Evolutionary conservation across 1,139 yeast genomes (phyloP).

Genomic region (Petasospora fabianii): DNA sequence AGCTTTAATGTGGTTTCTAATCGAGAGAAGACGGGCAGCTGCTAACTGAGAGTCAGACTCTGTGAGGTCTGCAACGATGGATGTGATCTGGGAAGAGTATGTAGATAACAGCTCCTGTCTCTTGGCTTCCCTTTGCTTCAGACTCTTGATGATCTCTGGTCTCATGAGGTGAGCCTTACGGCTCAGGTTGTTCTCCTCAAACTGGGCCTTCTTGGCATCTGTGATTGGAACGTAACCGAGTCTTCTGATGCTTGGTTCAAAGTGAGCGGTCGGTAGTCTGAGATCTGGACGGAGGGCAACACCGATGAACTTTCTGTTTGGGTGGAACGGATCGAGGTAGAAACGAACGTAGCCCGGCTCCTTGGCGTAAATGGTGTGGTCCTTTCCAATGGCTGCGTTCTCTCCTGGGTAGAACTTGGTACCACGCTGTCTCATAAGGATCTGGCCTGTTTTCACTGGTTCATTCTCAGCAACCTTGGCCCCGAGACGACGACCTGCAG

Average conservation of each 20-base stretch:
- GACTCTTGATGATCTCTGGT: constrained; percentile 43
- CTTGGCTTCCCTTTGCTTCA: constrained; percentile 37
- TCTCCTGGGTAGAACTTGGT: constrained; percentile 96
- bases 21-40: constrained; percentile 47
- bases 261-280: constrained; percentile 82
- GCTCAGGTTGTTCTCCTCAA: constrained; percentile 43
- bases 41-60: constrained; percentile 39
- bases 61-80: constrained; percentile 31
- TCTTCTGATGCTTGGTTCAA: constrained; percentile 80
- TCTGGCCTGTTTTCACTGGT: constrained; percentile 73
- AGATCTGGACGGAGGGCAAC: constrained; percentile 66
- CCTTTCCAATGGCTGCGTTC: constrained; percentile 85
- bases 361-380: constrained; percentile 85
- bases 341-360: constrained; percentile 94
- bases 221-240: constrained; percentile 65
- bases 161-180: constrained; percentile 56
- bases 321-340: constrained; percentile 96
- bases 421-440: constrained; percentile 92
- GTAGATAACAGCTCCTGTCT: constrained; percentile 32
- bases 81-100: constrained; percentile 28
- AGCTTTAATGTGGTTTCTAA: constrained; percentile 47
- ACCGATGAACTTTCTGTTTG: constrained; percentile 86
- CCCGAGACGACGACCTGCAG: constrained; percentile 93
- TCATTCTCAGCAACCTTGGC: constrained; percentile 76
- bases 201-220: constrained; percentile 47